These are phyloP conservation scores for Catharanthus roseus DNA, from an alignment of 257 asterid genomes.

Conservation along the genomic window DNA sequence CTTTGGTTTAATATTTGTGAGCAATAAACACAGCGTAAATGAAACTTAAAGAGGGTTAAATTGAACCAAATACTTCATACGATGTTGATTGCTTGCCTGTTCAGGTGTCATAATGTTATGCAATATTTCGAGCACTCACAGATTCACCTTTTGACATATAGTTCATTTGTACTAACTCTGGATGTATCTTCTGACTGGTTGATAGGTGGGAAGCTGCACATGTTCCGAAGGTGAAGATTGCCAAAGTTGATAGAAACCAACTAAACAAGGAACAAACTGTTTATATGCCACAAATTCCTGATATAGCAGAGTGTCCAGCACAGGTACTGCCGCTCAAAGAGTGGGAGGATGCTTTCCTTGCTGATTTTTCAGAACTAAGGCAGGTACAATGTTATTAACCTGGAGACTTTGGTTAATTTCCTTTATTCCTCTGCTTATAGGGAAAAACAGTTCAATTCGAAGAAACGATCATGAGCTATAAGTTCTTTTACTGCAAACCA, in stretches of 20 bases:
- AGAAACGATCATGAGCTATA: not conserved
- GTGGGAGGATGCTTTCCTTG: conserved; percentile 94
- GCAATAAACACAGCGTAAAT: not conserved
- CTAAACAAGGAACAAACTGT: conserved; percentile 55
- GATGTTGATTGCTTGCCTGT: not conserved
- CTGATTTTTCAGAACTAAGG: conserved; percentile 77
- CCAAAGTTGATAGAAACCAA: conserved; percentile 42
- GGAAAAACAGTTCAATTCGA: not conserved
- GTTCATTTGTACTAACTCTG: not conserved
- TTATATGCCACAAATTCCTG: conserved; percentile 96
- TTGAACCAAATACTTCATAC: not conserved
- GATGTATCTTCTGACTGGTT: not conserved
- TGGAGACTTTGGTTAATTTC: not conserved
- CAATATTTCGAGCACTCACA: not conserved
- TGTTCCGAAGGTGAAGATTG: conserved; percentile 71
- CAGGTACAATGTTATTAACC: conserved; percentile 33
- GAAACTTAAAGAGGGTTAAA: not conserved
- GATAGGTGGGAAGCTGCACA: conserved; percentile 82
- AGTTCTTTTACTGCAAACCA: not conserved
- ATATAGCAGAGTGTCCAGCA: conserved; percentile 61
- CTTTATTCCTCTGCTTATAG: conserved; percentile 8
- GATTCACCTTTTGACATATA: not conserved
- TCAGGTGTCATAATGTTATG: not conserved
- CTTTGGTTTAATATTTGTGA: not conserved
- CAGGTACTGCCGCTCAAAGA: conserved; percentile 71